These are phyloP conservation scores for Sapria himalayana DNA, from an alignment of 345 rosid species.

Conservation along the genomic window DNA sequence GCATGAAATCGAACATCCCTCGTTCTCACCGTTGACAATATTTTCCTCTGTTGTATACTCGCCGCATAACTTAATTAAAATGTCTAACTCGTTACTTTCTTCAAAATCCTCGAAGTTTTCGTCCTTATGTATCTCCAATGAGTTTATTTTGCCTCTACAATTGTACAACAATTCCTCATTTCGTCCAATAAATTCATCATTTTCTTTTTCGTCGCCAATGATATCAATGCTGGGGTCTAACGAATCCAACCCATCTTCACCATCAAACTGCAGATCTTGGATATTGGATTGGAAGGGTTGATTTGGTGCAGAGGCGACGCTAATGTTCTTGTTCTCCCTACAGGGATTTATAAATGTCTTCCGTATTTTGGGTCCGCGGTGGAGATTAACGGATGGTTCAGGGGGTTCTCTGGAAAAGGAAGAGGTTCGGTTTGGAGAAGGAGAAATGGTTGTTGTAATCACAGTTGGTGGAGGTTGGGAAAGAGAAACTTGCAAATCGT, in stretches of 20 bases:
- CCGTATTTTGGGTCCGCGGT: slow-evolving; percentile 22
- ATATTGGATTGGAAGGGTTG: background rate
- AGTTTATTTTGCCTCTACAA: no score
- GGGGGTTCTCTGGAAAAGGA: slow-evolving; percentile 10
- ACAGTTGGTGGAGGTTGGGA: slow-evolving; percentile 13
- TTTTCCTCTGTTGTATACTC: slow-evolving; percentile 16
- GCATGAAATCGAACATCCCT: slow-evolving; percentile 22
- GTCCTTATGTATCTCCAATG: no score
- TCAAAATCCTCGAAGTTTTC: slow-evolving; percentile 14
- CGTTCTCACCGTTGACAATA: slow-evolving; percentile 5
- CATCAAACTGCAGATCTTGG: background rate
- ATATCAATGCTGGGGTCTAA: no score
- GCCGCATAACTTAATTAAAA: slow-evolving; percentile 32
- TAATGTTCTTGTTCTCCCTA: no score
- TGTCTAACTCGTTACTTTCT: slow-evolving; percentile 26
- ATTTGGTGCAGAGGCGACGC: slow-evolving; percentile 1
- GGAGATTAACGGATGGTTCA: slow-evolving; percentile 12
- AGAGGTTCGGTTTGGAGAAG: background rate
- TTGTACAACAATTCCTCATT: no score
- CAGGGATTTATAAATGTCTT: slow-evolving; percentile 13
- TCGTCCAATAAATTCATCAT: no score
- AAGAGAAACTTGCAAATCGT: slow-evolving; percentile 35
- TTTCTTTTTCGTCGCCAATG: no score
- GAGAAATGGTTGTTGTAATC: no score
- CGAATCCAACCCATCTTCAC: background rate